Evolutionary conservation across 768 basidiomycete genomes (phyloP), one percentile per base, ranked within the genome.

Genomic region (Mycena indigotica): DNA sequence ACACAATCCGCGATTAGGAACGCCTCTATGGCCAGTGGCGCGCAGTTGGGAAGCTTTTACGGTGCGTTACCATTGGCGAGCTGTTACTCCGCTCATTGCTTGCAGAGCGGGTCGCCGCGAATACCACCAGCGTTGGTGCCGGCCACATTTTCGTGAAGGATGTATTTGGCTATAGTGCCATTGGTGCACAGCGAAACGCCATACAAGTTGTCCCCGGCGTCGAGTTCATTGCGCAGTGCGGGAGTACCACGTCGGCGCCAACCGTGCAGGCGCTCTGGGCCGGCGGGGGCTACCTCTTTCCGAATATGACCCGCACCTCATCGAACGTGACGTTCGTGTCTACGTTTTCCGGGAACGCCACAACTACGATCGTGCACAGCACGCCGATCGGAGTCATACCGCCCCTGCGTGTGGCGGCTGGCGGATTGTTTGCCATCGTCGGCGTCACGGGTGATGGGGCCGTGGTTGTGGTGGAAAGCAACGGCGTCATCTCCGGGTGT

Each of bases 111-210:
- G 32, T 55, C 5, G 24, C 12, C 39, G 41, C 25, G 3, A 52
- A 55, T 8, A 46, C 41, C 25, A 45, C 50, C 2, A 60, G 53
- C 1, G 19, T 53, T n/a, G 44, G 55, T 2, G 4, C 38, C 23
- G 58, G 58, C 3, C 32, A 50, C 19, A 17, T 30, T 5, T 60
- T 40, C 17, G 23, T 55, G 49, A 60, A 60, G 53, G 58, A 60
- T 17, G 52, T 44, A 2, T 55, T 55, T 23, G 58, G 53, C 15
- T 60, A 60, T 30, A 44, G 53, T 38, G 58, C 48, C 4, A 2
- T 50, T 5, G 17, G 48, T 8, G 28, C 8, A 13, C 30, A 52
- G 1, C 3, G 26, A 4, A 55, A 55, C 28, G 58, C 23, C 12
- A 49, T 32, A 40, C 58, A 60, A 23, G 28, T 55, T 2, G 50